Conservation (phyloP, 495 filamentous ascomycete species). For the Penicillium soppii region DNA sequence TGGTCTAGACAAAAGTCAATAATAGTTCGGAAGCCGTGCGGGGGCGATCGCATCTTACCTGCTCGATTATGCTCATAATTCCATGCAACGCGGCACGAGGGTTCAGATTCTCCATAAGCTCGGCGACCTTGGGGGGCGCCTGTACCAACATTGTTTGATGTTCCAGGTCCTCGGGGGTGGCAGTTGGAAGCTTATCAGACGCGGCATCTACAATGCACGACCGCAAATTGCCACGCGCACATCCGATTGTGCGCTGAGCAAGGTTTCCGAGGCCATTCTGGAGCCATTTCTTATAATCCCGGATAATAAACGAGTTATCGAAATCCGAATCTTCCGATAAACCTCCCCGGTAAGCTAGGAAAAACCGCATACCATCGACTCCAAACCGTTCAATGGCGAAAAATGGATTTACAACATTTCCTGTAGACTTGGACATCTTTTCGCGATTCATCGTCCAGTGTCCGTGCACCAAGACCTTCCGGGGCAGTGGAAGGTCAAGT, state of each 20-base stretch:
- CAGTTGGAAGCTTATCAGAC: slow-evolving; percentile 28
- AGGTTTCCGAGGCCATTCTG: slow-evolving; percentile 78
- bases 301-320: slow-evolving; percentile 70
- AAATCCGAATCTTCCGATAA: slow-evolving; percentile 79
- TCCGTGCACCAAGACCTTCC: slow-evolving; percentile 79
- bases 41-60: slow-evolving; percentile 37
- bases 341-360: slow-evolving; percentile 74
- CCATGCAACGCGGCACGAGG: slow-evolving; percentile 62
- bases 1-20: slow-evolving; percentile 55
- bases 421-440: slow-evolving; percentile 95
- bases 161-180: slow-evolving; percentile 26
- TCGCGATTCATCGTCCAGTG: slow-evolving; percentile 89
- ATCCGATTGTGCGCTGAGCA: slow-evolving; percentile 62
- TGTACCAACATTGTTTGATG: slow-evolving; percentile 35
- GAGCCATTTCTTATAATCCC: slow-evolving; percentile 75
- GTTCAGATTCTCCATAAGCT: slow-evolving; percentile 64
- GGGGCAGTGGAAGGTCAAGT: slow-evolving; percentile 77
- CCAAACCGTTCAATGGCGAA: slow-evolving; percentile 89
- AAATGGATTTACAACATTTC: slow-evolving; percentile 94
- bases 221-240: slow-evolving; percentile 64
- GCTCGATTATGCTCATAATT: slow-evolving; percentile 62
- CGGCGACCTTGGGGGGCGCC: slow-evolving; percentile 41
- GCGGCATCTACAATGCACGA: slow-evolving; percentile 49
- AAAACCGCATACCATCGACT: slow-evolving; percentile 83
- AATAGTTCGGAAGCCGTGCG: slow-evolving; percentile 7